Evolutionary conservation across 768 basidiomycete species (phyloP), one percentile per base, ranked within the genome.

Genomic region (Lyophyllum shimeji): DNA sequence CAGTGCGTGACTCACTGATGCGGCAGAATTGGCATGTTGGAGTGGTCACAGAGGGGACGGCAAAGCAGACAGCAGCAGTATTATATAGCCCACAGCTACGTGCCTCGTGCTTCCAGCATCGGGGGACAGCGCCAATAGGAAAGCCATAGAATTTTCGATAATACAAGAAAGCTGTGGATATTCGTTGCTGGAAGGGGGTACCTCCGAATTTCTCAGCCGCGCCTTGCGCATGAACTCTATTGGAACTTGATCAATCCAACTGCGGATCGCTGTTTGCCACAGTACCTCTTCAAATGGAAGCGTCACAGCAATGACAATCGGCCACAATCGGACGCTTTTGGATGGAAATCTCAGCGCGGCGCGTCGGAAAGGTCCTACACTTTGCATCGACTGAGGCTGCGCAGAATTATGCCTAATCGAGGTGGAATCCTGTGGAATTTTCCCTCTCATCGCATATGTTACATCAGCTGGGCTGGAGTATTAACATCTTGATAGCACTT

Each of bases 41-140:
- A 49, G 50, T 50, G 23, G 47, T 53, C 50, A 51, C 57, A 53
- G 43, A 47, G 44, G 60, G 52, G 54, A 48, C 24, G 46, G 43
- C 24, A 44, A 18, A 46, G 18, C 29, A 29, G 29, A 42, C 27
- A 44, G 42, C 50, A 50, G 21, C 13, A 13, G 46, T 18, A 23
- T 64, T 61, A 57, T 60, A 60, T 60, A 58, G 37, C 44, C 34
- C 58, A 63, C 59, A 65, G 52, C 59, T 55, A 56, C 52, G 55
- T 56, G 37, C 42, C 53, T 52, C 50, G 45, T 52, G 57, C 52
- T 57, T 60, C 55, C 49, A 62, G 43, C 34, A 58, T 58, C 56
- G 60, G 58, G 46, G 21, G 18, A n/a, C 39, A 9, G 40, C 53
- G 51, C 63, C 59, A 56, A 55, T 23, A 52, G 40, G 52, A 55